Evolutionary conservation across 169 alveolate genomes (phyloP), one percentile per base, ranked within the genome.

Genomic region (Cryptosporidium parvum): DNA sequence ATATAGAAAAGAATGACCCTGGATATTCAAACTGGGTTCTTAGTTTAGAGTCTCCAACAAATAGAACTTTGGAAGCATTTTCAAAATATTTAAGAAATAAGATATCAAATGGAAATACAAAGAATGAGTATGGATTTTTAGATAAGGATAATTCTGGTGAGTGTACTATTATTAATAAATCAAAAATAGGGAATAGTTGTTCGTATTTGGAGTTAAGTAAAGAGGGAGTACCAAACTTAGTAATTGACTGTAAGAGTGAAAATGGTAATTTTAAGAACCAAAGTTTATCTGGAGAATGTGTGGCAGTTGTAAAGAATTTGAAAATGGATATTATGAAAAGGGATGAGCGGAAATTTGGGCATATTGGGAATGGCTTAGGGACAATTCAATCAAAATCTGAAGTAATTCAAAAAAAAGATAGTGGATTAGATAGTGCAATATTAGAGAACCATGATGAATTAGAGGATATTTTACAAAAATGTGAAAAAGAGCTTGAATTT

Each of bases 1-100:
- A 80, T 80, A 67, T 80, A 44, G 89, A 61, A 51, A 80, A 18
- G 62, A 65, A 62, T 39, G 89, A 80, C 42, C 89, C 89, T n/a
- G 89, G 89, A 35, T 80, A 80, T 42, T 44, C 89, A 80, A 80
- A 44, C 12, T 80, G 89, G 89, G 89, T 80, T 29, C 44, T 80
- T 26, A 42, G 80, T 80, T 62, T 80, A 29, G 89, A 80, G 12
- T 42, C 73, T 10, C 89, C 89, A 12, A 80, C 73, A 42, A 80
- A 80, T 37, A 59, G 68, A 29, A 29, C 89, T 10, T 59, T 80
- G 21, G 62, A 59, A n/a, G 68, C 44, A n/a, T 80, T 80, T 62
- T 59, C 89, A 23, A 58, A 80, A 3, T 80, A 80, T 39, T 80
- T 80, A 42, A 80, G 67, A 23, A 65, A 35, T n/a, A 65, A 45